phyloP scores from a whole-genome alignment of 2,329 filamentous ascomycete species.

The Tothia fuscella region DNA sequence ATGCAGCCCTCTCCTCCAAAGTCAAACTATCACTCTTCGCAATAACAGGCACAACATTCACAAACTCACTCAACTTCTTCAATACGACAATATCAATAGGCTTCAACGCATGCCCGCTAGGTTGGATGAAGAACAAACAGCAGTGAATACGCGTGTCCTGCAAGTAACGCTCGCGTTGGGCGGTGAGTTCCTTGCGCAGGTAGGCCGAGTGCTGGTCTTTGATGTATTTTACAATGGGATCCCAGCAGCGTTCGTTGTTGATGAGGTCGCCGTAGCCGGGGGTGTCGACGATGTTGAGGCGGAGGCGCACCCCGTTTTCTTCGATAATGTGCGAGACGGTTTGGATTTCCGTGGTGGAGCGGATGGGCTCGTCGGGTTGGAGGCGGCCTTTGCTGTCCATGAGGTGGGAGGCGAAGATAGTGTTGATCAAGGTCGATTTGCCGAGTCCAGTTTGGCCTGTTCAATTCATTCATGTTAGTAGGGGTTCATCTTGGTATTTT shows the following conservation, averaged over 20 bases:
- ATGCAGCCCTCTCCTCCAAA: constrained; percentile 84
- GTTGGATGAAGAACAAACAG: constrained; percentile 99
- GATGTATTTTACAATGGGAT: constrained; percentile 99
- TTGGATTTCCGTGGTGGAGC: constrained; percentile 95
- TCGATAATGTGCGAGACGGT: constrained; percentile 97
- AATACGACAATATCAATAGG: constrained; percentile 98
- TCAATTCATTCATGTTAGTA: constrained; percentile 20
- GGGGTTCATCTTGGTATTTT: constrained; percentile 14
- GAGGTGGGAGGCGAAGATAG: constrained; percentile 98
- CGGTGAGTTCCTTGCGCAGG: constrained; percentile 96
- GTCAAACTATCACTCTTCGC: constrained; percentile 96
- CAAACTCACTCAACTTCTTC: constrained; percentile 98
- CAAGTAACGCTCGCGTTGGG: constrained; percentile 97
- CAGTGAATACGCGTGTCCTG: constrained; percentile 99
- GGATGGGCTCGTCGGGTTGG: constrained; percentile 81
- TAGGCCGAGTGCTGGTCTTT: constrained; percentile 99
- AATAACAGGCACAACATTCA: constrained; percentile 98
- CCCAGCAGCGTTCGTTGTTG: constrained; percentile 99
- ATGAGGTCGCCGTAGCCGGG: constrained; percentile 97
- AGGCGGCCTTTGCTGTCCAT: constrained; percentile 98
- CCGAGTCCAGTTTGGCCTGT: constrained; percentile 94
- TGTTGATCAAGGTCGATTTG: constrained; percentile 99
- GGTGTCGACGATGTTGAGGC: constrained; percentile 97
- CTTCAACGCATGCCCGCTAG: constrained; percentile 95
- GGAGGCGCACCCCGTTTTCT: constrained; percentile 95